Conservation (phyloP, 2,329 filamentous ascomycete species). For the Fusarium setosum region DNA sequence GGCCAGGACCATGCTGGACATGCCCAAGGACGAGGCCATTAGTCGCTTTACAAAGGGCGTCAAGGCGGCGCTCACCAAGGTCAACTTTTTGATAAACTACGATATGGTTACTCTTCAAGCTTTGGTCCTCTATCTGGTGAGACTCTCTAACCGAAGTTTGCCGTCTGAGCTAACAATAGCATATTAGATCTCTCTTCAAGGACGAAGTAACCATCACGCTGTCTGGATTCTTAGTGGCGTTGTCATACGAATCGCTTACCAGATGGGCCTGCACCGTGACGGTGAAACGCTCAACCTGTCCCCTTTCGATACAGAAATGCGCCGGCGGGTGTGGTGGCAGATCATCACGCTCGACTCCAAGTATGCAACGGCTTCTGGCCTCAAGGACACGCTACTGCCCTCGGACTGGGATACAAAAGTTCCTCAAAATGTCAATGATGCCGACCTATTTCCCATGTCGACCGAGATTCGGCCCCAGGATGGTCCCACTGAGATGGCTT, state of each 20-base stretch:
- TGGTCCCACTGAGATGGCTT: slow-evolving; percentile 18
- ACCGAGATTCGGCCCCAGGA: not conserved
- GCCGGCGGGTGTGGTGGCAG: slow-evolving; percentile 33
- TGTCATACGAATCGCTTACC: slow-evolving; percentile 23
- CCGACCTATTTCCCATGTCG: slow-evolving; percentile 1
- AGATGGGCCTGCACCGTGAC: slow-evolving; percentile 28
- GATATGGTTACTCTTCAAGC: slow-evolving; percentile 9
- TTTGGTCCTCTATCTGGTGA: slow-evolving; percentile 10
- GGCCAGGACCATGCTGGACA: not conserved
- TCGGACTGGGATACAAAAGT: slow-evolving; percentile 15
- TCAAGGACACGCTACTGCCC: slow-evolving; percentile 9
- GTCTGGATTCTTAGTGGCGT: slow-evolving; percentile 19
- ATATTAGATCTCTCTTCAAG: slow-evolving; percentile 7
- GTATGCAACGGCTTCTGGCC: slow-evolving; percentile 11
- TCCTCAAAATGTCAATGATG: slow-evolving; percentile 15
- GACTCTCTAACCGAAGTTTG: not conserved
- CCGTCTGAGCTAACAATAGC: not conserved
- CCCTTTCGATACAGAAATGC: slow-evolving; percentile 22
- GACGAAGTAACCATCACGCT: not conserved
- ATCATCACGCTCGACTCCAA: slow-evolving; percentile 18
- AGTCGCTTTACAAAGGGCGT: slow-evolving; percentile 3
- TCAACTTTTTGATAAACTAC: not conserved
- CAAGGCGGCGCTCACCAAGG: not conserved
- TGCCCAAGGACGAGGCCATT: not conserved
- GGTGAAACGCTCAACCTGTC: slow-evolving; percentile 17